Evolutionary conservation across 495 filamentous ascomycete species (phyloP).

Genomic region (Penicillium dipodomyicola): DNA sequence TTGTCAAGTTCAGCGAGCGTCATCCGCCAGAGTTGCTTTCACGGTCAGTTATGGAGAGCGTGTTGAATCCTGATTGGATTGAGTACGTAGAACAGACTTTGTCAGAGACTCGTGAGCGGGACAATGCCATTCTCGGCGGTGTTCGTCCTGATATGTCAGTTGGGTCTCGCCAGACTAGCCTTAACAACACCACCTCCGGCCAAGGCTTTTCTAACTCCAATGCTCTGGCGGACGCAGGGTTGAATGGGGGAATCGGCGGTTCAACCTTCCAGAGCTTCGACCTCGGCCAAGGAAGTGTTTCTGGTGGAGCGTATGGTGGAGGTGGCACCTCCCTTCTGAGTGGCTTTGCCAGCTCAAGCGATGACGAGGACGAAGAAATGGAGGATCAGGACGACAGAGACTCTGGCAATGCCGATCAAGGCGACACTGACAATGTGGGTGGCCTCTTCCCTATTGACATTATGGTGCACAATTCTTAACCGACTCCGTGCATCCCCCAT

Average conservation of each 20-base stretch:
- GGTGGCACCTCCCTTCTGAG: slow-evolving; percentile 72
- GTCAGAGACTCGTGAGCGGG: slow-evolving; percentile 89
- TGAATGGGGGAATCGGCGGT: slow-evolving; percentile 54
- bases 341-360: slow-evolving; percentile 93
- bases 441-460: slow-evolving; percentile 55
- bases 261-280: slow-evolving; percentile 73
- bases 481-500: slow-evolving; percentile 7
- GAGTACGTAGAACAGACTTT: slow-evolving; percentile 94
- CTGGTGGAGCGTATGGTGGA: slow-evolving; percentile 63
- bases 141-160: slow-evolving; percentile 86
- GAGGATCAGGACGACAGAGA: slow-evolving; percentile 74
- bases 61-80: slow-evolving; percentile 85
- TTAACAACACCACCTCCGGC: slow-evolving; percentile 59
- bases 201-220: slow-evolving; percentile 61
- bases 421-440: slow-evolving; percentile 66
- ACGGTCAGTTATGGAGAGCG: slow-evolving; percentile 79
- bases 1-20: slow-evolving; percentile 96
- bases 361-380: slow-evolving; percentile 95
- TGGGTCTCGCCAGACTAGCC: slow-evolving; percentile 61
- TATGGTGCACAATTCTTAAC: slow-evolving; percentile 51
- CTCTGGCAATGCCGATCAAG: slow-evolving; percentile 32
- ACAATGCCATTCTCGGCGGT: slow-evolving; percentile 97
- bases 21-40: slow-evolving; percentile 86
- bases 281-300: slow-evolving; percentile 62
- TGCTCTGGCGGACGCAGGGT: slow-evolving; percentile 73